Evolutionary conservation across 352 stramenopile species (phyloP).

Genomic region (Phytopythium helicoides): DNA sequence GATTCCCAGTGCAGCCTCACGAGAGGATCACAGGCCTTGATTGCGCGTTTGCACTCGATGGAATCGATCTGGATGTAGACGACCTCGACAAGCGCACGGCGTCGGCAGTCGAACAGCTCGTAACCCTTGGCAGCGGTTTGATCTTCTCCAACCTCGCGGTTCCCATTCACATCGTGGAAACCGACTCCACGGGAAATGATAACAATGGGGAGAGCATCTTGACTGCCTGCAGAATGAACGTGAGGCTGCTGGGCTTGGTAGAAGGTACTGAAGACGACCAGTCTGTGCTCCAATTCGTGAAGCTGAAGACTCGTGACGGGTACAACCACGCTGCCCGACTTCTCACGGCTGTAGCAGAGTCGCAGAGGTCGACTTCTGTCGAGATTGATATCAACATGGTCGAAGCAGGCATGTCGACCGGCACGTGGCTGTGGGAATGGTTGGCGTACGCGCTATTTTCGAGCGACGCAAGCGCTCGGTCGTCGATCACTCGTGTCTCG

Average conservation of each 20-base stretch:
- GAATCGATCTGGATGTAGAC: not conserved
- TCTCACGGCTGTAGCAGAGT: not conserved
- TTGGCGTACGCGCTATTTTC: conserved; percentile 1
- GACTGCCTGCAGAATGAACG: not conserved
- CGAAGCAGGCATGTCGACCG: not conserved
- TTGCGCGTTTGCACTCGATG: not conserved
- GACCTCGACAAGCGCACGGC: not conserved
- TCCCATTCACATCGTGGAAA: too few relatives aligned
- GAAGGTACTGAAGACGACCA: not conserved
- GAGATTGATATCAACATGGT: not conserved
- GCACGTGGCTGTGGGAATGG: not conserved
- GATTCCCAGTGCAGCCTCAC: not conserved
- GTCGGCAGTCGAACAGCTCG: not conserved
- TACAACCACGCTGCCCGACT: not conserved
- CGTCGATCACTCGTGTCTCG: not conserved
- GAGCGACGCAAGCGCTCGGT: not conserved
- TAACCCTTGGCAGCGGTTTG: not conserved
- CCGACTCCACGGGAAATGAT: too few relatives aligned
- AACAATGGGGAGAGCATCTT: too few relatives aligned
- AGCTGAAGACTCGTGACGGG: not conserved
- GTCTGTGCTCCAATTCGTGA: not conserved
- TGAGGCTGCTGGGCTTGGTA: not conserved
- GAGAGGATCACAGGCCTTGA: not conserved
- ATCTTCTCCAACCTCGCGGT: not conserved
- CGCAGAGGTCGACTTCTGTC: not conserved